Evolutionary conservation across 331 rosid genomes (phyloP), one percentile per base, ranked within the genome.

Genomic region (Quercus lobata): DNA sequence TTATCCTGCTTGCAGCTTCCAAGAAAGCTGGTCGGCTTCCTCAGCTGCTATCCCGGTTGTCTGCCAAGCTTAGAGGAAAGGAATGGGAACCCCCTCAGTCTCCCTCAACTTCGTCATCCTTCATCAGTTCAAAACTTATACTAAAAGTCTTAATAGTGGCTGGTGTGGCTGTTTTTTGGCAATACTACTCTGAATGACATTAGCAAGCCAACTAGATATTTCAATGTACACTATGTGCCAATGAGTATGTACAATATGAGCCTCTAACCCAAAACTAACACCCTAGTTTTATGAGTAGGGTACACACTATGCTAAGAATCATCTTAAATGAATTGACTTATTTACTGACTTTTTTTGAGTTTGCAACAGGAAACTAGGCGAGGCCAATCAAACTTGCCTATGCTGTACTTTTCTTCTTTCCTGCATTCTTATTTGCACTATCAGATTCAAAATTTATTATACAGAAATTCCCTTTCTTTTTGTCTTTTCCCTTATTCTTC

Each of bases 91-190:
- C 88, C 24, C 21, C 88, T 61, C 77, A 78, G 46, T 71, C 92
- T 14, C 22, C 75, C 19, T 79, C 93, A 29, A 19, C 77, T 22
- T 76, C 91, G 5, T 83, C 89, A 25, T 82, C 90, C 8, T 83
- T 85, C 78, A 57, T 87, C 68, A 87, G 76, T 76, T 74, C 89
- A 76, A 94, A 84, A 81, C 81, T 90, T 68, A 19, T 86, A 63
- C 54, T 92, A 57, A 85, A 76, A 84, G 90, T 92, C 49, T 46
- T 84, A 69, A 30, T 87, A 29, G 89, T 90, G 70, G 92, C 93
- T 73, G 97, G 92, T 52, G 53, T 91, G 82, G 97, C 97, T 58
- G 80, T 90, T 77, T 75, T 85, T 61, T 92, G 97, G 97, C 93
- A 94, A 68, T 89, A 83, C 77, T 91, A 84, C 78, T 84, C 81